A percentile compares a stretch with the other conserved stretches of the same genome.
Conservation (phyloP, 768 basidiomycete species). For the Pleurotus djamor region DNA sequence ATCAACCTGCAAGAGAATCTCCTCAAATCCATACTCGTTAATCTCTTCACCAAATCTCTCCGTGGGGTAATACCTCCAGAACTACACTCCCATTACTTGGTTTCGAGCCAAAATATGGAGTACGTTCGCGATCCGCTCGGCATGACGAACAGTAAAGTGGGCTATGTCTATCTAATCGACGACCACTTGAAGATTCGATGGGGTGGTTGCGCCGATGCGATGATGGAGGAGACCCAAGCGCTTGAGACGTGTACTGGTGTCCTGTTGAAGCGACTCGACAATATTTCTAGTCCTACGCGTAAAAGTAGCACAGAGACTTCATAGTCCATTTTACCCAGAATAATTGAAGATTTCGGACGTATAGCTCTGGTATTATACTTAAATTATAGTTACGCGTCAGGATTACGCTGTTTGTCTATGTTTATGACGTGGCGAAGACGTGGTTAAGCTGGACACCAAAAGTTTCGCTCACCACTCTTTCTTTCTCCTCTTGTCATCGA, state of each 20-base stretch:
- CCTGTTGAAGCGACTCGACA: conserved; percentile 57
- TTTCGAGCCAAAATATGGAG: conserved; percentile 84
- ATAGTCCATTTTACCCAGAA: no score
- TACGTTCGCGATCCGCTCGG: conserved; percentile 83
- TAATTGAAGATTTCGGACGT: no score
- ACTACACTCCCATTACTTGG: conserved; percentile 70
- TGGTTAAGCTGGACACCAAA: conserved; percentile 11
- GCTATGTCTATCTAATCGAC: conserved; percentile 91
- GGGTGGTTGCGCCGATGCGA: conserved; percentile 90
- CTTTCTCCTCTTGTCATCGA: conserved; percentile 12
- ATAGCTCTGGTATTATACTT: no score
- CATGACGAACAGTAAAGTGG: conserved; percentile 86
- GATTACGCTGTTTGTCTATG: conserved; percentile 11
- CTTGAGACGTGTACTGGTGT: conserved; percentile 71
- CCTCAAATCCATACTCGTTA: conserved; percentile 87
- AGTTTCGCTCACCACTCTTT: conserved; percentile 14
- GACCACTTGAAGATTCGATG: conserved; percentile 83
- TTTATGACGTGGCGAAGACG: conserved; percentile 9
- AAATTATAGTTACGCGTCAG: no score
- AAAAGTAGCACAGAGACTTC: no score
- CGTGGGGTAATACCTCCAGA: conserved; percentile 61
- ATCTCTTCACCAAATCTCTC: conserved; percentile 77
- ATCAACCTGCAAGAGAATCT: conserved; percentile 95
- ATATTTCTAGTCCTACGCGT: no score
- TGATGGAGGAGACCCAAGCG: conserved; percentile 63